phyloP scores from a whole-genome alignment of 2,329 filamentous ascomycete genomes.

The Neurospora sp. region DNA sequence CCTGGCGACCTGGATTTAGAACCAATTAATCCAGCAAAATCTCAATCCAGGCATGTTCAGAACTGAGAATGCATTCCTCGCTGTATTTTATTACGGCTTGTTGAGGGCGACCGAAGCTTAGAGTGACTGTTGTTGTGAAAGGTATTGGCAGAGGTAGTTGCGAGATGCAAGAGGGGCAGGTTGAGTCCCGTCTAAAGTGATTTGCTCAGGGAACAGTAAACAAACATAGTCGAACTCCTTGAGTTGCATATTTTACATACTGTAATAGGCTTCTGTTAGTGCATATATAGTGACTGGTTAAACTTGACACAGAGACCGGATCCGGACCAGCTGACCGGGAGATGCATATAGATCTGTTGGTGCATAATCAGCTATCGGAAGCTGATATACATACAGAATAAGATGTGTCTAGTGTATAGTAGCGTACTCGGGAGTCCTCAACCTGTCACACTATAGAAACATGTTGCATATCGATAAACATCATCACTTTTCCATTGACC shows the following conservation, averaged over 20 bases:
- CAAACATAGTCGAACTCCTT: neutral
- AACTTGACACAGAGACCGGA: neutral
- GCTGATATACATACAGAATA: neutral
- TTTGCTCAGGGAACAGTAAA: neutral
- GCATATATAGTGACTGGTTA: neutral
- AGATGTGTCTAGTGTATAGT: neutral
- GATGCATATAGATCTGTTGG: neutral
- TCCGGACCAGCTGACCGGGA: neutral
- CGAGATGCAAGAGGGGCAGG: neutral
- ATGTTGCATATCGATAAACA: neutral
- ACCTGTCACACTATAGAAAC: neutral
- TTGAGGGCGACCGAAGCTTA: neutral
- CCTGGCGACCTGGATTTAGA: neutral
- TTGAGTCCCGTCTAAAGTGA: neutral
- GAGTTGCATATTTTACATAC: neutral
- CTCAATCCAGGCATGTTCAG: neutral
- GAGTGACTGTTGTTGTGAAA: neutral
- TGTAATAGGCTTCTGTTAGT: neutral
- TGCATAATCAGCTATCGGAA: neutral
- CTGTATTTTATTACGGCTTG: neutral
- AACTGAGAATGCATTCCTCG: neutral
- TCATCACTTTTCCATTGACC: neutral
- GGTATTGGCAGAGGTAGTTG: neutral
- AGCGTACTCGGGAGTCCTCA: neutral
- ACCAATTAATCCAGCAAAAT: neutral